Evolutionary conservation across 1,284 basidiomycete species (phyloP), one percentile per base, ranked within the genome.

Genomic region (Lignosus rhinocerotis): DNA sequence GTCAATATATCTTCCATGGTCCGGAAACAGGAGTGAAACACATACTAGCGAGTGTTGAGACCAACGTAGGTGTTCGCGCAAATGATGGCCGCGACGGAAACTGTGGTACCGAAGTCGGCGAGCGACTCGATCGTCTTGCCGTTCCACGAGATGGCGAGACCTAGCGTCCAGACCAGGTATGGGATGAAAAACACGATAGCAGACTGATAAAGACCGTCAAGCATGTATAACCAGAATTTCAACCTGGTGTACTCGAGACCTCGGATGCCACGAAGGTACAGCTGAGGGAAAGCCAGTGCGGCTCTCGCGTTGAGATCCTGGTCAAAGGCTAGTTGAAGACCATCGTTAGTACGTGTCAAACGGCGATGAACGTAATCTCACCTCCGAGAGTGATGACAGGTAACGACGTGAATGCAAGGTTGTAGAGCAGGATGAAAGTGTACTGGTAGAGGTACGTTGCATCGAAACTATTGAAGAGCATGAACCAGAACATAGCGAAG

Each of bases 381-480:
- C 91, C 90, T 73, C 96, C 96, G 58, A 98, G 84, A 53, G 91
- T 82, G 59, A 94, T 92, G 65, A 98, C 94, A 21, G 95, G 95
- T 19, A 98, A 76, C 0, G 94, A 96, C 2, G 96, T 98, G 78
- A 98, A 99, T 69, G 93, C 78, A 67, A 96, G 80, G 74, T 96
- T 98, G 80, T 87, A 97, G 60, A 96, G 78, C 66, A 96, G 76
- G 64, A 96, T 87, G 76, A 96, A 94, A 8, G 93, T 96, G 77
- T 97, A 97, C 72, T 98, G 90, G 75, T 96, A 98, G 64, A 98
- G 77, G 77, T 98, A 98, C 1, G 94, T 96, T 55, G 92, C 93
- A 72, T 96, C 92, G 75, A 96, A 98, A 73, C 92, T 93, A 75
- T 94, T 95, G 76, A 87, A 96, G 54, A 94, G 87, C 72, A 96